phyloP scores from a whole-genome alignment of 1,284 basidiomycete species.

The Tylopilus orsonianus region DNA sequence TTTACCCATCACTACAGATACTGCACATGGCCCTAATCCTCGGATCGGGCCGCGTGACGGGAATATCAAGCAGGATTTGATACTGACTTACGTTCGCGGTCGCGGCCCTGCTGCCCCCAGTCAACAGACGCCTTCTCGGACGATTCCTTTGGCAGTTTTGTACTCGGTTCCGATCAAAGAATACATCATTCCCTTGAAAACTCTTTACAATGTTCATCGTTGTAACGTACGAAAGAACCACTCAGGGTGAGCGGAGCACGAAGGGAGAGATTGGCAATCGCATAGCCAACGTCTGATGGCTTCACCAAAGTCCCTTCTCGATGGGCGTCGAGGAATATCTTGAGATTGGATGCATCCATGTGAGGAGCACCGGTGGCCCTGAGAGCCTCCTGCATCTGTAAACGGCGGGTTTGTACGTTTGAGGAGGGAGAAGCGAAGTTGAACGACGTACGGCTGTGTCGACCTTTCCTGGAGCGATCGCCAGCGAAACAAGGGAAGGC shows the following conservation, averaged over 20 bases:
- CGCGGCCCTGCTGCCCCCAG: too few species aligned
- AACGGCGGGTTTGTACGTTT: constrained; percentile 3
- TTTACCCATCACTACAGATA: too few species aligned
- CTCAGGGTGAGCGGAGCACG: constrained; percentile 56
- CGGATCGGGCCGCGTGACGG: too few species aligned
- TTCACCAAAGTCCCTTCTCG: constrained; percentile 65
- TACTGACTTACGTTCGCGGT: too few species aligned
- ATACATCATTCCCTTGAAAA: constrained; percentile 42
- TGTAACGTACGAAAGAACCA: constrained; percentile 77
- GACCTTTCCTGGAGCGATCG: constrained; percentile 83
- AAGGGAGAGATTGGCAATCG: constrained; percentile 69
- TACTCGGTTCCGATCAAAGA: constrained; percentile 19
- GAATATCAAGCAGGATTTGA: too few species aligned
- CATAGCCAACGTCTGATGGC: constrained; percentile 71
- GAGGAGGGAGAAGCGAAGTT: not conserved
- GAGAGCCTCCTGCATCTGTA: constrained; percentile 68
- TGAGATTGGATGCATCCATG: constrained; percentile 54
- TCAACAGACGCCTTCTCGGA: constrained; percentile 10
- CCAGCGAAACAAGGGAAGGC: constrained; percentile 66
- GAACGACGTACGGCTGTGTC: constrained; percentile 57
- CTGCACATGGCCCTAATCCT: too few species aligned
- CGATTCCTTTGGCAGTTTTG: constrained; percentile 17
- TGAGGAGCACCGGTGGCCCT: constrained; percentile 45
- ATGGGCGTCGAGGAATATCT: constrained; percentile 61
- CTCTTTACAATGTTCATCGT: constrained; percentile 58